Base-by-base conservation (phyloP, 345 rosid species). In the Moricandia arvensis region DNA sequence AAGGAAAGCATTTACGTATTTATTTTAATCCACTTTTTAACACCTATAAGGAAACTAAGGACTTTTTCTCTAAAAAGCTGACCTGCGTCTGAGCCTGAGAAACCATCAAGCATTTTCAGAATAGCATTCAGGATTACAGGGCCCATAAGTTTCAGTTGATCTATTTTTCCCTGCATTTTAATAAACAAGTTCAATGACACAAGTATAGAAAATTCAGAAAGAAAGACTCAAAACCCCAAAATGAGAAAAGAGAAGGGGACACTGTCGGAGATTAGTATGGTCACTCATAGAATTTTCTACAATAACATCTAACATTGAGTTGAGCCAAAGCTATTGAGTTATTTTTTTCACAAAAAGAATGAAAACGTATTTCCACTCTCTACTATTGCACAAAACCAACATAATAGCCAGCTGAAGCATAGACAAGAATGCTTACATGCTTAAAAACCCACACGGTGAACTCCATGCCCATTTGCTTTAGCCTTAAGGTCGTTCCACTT, bases 371-470 rank as follows among this genome's bases (percentile, higher is more conserved):
- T 15, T 43, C 29, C 55, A 41, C 17, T 69, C 13, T 53, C 55
- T 24, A 18, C 31, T 71, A 15, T 30, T 62, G 74, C 68, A 27
- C 33, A 58, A 59, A 58, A 61, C 16, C 76, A 57, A 62, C 59
- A 74, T 24, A 21, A 75, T 6, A 9, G 49, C 71, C 75, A 75
- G 30, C 57, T 63, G 66, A 65, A 58, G 38, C 60, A 57, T 45
- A 26, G 49, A 68, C 62, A 82, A 38, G 27, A 41, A 66, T 43
- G 73, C 65, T 86, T 85, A 94, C 97, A 80, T 94, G 98, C 86
- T 94, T 94, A 80, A 94, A 94, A 72, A 90, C 98, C 98, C 97
- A 94, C 59, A 94, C 97, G 34, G 97, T 88, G 82, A 94, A 94
- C 81, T 94, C 98, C 98, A 94, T 94, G 69, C 98, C 97, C 84